Evolutionary conservation across 768 basidiomycete species (phyloP), one percentile per base, ranked within the genome.

Genomic region (Russula vinacea): DNA sequence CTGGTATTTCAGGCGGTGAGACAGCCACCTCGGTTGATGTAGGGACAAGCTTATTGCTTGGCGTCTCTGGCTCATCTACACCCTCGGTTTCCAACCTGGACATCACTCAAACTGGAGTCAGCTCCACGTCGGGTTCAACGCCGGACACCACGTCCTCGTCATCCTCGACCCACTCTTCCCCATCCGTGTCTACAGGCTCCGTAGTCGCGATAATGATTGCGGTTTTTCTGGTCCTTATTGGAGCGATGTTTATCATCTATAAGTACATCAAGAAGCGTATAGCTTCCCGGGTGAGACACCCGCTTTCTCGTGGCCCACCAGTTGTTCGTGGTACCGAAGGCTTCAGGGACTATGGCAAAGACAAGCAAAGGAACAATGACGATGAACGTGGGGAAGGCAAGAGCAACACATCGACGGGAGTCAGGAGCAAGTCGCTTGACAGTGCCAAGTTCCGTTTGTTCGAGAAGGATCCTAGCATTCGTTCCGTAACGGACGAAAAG

Each of bases 391-490:
- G 62, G 10, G 60, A 65, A 13, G 37, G 35, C 47, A 57, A 49
- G 62, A 60, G 57, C 44, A 58, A 51, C 61, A 33, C 11, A 9
- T 11, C 16, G 16, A 8, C 47, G 5, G 19, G 37, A 22, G 17
- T 35, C 37, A 29, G 53, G 16, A 17, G 0, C 19, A 57, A 60
- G 56, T 26, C 59, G 7, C 58, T 33, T 19, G 63, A 62, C 14
- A 53, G 32, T 22, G 54, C 45, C 51, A 57, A 50, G 33, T 49
- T 67, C 33, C 40, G 26, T 42, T 44, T 69, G 60, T 69, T 69
- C 42, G 55, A 64, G 58, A 69, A 69, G 62, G 62, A 63, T 0
- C 62, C 56, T n/a, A 69, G 68, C 42, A 19, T 64, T 42, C 58
- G 59, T 53, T 56, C 68, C 13, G 37, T 45, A n/a, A 45, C 60